phyloP scores from a whole-genome alignment of 345 rosid genomes.

The Rhodamnia rubescens region DNA sequence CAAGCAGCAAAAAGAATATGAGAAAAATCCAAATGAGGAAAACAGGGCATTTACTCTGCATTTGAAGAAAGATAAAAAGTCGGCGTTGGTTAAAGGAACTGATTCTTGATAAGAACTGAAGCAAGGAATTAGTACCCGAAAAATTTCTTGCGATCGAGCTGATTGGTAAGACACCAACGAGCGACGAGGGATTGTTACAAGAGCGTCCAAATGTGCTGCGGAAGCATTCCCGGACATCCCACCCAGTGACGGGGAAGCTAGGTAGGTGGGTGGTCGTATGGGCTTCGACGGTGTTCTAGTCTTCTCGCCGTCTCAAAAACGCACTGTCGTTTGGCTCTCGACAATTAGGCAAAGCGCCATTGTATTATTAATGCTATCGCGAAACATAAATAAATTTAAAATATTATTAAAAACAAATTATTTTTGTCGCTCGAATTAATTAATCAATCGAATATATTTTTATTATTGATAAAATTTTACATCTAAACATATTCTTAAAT shows the following conservation, averaged over 20 bases:
- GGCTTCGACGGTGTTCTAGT: background rate
- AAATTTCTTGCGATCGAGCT: background rate
- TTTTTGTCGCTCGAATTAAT: too few species aligned
- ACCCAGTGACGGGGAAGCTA: background rate
- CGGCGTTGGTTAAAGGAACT: background rate
- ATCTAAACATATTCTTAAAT: too few species aligned
- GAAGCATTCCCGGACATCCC: background rate
- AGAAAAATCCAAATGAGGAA: background rate
- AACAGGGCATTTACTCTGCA: background rate
- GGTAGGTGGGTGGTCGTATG: background rate
- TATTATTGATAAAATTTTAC: too few species aligned
- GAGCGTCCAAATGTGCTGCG: background rate
- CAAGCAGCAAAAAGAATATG: background rate
- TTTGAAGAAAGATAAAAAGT: background rate
- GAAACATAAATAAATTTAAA: too few species aligned
- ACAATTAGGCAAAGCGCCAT: background rate
- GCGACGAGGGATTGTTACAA: background rate
- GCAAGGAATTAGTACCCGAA: background rate
- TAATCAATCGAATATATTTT: too few species aligned
- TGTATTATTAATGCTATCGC: too few species aligned
- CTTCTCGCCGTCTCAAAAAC: background rate
- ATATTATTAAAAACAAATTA: too few species aligned
- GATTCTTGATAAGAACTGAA: background rate
- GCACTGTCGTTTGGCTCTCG: background rate
- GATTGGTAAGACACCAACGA: background rate